Base-by-base conservation (phyloP, 2,329 filamentous ascomycete species). In the Botrytis byssoidea region DNA sequence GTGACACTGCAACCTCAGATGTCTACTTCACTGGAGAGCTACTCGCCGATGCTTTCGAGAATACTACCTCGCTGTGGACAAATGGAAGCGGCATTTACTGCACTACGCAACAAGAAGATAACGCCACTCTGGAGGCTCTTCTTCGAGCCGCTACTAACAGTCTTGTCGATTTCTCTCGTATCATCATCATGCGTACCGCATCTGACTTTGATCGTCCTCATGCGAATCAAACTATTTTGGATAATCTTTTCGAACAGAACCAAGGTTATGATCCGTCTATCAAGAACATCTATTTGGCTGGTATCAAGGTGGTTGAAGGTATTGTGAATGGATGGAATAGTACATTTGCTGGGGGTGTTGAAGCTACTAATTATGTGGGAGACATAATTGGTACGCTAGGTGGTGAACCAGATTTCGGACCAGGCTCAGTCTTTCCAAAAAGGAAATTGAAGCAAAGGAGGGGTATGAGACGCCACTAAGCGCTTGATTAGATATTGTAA, bases 171-270 rank as follows among this genome's bases (percentile, higher is more conserved):
- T 93, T 91, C 81, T 81, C 83, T 4, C 86, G 91, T 3, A 85
- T 91, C 74, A 89, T 93, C 69, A 81, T 93, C 71, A 88, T 93
- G 85, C 86, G 91, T 42, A 88, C 89, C 79, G 89, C 86, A 1
- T 90, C 89, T 9, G 88, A 93, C 82, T 93, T 93, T 78, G 91
- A 93, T 80, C 88, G 91, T 7, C 89, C 89, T 0, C 89, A 88
- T 22, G 86, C 87, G 1, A 86, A 85, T 14, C 81, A 87, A 20
- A 84, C 85, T 0, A 85, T 88, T 14, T 84, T 85, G 32, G 84
- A 89, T 51, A 90, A 92, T 77, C 84, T 93, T 22, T 46, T 69
- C 35, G n/a, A 55, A 5, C 42, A 73, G 35, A 9, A 70, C 22
- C 65, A 70, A n/a, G 90, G 88, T 4, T 92, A 91, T 79, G 81